Evolutionary conservation across 805 yeast species (phyloP), one percentile per base, ranked within the genome.

Genomic region (Candida methanosorbosa): DNA sequence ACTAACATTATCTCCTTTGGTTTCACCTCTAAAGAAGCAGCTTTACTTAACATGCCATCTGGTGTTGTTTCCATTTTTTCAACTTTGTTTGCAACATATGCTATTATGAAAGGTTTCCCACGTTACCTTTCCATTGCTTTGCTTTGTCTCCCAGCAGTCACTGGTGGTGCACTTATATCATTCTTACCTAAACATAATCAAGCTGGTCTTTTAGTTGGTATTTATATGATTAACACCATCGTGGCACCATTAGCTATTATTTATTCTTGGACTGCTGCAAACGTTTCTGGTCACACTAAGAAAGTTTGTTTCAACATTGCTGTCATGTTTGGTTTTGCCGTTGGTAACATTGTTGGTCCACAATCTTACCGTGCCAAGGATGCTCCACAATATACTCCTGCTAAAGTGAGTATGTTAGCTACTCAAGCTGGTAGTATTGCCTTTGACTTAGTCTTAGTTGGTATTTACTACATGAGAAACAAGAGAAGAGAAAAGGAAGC

Each of bases 241-340:
- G 49, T 24, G 29, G 50, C 49, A 2, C 45, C 48, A 4, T 33
- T 47, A n/a, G 72, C 81, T 1, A 61, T 75, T 35, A 60, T 76
- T 21, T 75, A 74, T 45, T 68, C 75, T 5, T 75, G 81, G 82
- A 72, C 72, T 40, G 66, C 71, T 36, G 68, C 78, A 30, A 75
- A 75, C 43, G 74, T 79, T 8, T 72, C 81, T 1, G 81, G 82
- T 2, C 70, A 73, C 36, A 72, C 79, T 5, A 76, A 76, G 46
- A 65, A 75, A 40, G 54, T 73, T 18, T 66, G 67, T 22, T 57
- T 79, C 39, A 74, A 72, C 44, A 73, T 70, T 5, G 45, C 68
- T 18, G 73, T 76, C 1, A 68, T 75, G 75, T 56, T 75, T 39
- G 73, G 68, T 5, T 75, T 73, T 51, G 70, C 74, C 14, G 52